phyloP scores from a whole-genome alignment of 1,139 yeast genomes.

The Yamadazyma oceani region DNA sequence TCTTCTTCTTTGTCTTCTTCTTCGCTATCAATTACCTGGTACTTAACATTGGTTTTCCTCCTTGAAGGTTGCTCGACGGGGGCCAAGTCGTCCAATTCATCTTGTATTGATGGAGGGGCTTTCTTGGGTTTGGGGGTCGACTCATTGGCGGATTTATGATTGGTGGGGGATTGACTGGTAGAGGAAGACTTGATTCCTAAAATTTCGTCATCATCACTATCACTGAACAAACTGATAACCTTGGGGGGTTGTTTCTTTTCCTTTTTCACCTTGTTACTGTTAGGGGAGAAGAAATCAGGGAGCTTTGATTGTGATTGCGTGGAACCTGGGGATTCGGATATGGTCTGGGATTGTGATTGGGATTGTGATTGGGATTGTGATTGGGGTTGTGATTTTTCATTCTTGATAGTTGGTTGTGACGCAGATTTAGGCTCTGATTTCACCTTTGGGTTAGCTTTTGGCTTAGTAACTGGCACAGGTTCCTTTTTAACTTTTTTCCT shows the following conservation, averaged over 20 bases:
- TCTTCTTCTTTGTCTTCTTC: slow-evolving; percentile 7
- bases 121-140: slow-evolving; percentile 11
- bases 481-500: slow-evolving; percentile 17
- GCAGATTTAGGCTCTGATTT: slow-evolving; percentile 7
- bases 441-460: slow-evolving; percentile 12
- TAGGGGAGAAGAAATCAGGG: slow-evolving; percentile 17
- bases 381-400: slow-evolving; percentile 4
- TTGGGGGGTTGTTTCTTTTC: slow-evolving; percentile 11
- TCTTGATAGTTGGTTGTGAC: slow-evolving; percentile 5
- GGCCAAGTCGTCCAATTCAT: slow-evolving; percentile 10
- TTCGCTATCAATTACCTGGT: slow-evolving; percentile 5
- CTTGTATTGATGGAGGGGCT: slow-evolving; percentile 7
- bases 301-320: slow-evolving; percentile 10
- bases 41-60: slow-evolving; percentile 2
- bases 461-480: slow-evolving; percentile 9
- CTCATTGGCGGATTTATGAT: background rate
- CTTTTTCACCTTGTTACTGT: slow-evolving; percentile 3
- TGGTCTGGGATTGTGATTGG: slow-evolving; percentile 2
- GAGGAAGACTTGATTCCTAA: slow-evolving; percentile 17
- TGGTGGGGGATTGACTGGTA: slow-evolving; percentile 8
- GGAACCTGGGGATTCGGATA: slow-evolving; percentile 1
- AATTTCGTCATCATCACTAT: slow-evolving; percentile 36
- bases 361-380: slow-evolving; percentile 5
- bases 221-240: slow-evolving; percentile 24
- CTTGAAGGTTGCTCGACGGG: slow-evolving; percentile 5